phyloP scores from a whole-genome alignment of 2,329 filamentous ascomycete species.

The Fusarium kyushuense region DNA sequence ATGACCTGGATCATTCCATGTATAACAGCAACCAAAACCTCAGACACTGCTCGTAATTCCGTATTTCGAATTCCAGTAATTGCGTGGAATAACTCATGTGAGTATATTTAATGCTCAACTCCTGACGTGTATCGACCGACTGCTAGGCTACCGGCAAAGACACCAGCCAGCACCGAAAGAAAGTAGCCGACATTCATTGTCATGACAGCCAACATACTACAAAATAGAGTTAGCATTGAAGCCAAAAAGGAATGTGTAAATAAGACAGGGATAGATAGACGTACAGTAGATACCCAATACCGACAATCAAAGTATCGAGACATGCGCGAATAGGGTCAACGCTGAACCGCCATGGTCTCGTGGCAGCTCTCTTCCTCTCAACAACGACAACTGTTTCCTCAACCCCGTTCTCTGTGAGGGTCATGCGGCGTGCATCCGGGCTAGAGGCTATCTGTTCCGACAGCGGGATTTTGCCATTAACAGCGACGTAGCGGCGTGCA shows the following conservation, averaged over 20 bases:
- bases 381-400: conserved; percentile 86
- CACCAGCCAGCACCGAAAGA: conserved; percentile 79
- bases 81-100: neutral
- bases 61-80: neutral
- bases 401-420: conserved; percentile 77
- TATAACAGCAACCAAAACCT: neutral
- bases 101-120: conserved; percentile 59
- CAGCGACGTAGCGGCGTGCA: conserved; percentile 80
- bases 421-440: conserved; percentile 71
- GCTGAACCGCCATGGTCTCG: conserved; percentile 82
- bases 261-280: conserved; percentile 53
- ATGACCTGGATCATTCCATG: neutral
- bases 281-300: conserved; percentile 87
- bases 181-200: conserved; percentile 90
- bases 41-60: neutral
- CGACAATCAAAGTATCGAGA: conserved; percentile 78
- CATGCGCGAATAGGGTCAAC: conserved; percentile 80
- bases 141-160: conserved; percentile 87
- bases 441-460: conserved; percentile 70
- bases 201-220: conserved; percentile 92
- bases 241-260: neutral
- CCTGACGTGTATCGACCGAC: conserved; percentile 75
- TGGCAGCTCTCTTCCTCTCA: conserved; percentile 63
- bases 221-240: conserved; percentile 12
- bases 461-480: conserved; percentile 72